Evolutionary conservation across 2,329 filamentous ascomycete genomes (phyloP).

Genomic region (Cladosporium sp.): DNA sequence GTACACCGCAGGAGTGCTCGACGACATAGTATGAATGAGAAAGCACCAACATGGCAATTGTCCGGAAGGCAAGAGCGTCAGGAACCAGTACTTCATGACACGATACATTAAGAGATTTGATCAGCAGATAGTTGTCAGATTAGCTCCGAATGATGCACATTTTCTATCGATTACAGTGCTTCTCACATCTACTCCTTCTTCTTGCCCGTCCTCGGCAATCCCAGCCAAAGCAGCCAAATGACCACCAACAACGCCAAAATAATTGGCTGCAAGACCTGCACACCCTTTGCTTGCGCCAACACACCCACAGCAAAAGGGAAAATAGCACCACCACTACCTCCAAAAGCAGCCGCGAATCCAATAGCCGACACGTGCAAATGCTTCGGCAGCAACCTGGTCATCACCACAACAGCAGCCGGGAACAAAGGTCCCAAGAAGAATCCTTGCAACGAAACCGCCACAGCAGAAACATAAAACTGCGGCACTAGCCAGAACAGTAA

Average conservation of each 20-base stretch:
- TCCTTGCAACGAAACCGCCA: conserved; percentile 68
- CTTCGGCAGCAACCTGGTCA: conserved; percentile 68
- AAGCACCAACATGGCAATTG: too few relatives aligned
- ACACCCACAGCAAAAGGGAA: conserved; percentile 65
- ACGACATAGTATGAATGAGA: too few relatives aligned
- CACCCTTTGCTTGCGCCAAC: conserved; percentile 59
- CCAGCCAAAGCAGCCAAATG: conserved; percentile 50
- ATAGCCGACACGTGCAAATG: conserved; percentile 75
- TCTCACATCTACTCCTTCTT: conserved; percentile 33
- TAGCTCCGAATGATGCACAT: too few relatives aligned
- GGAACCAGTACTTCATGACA: too few relatives aligned
- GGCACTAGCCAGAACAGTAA: conserved; percentile 80
- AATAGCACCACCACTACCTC: conserved; percentile 65
- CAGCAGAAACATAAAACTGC: conserved; percentile 66
- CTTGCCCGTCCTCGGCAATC: conserved; percentile 43
- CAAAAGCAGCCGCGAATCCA: conserved; percentile 75
- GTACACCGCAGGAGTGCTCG: too few relatives aligned
- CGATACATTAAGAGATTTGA: too few relatives aligned
- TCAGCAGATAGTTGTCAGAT: too few relatives aligned
- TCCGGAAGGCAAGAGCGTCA: too few relatives aligned
- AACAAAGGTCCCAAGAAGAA: conserved; percentile 80
- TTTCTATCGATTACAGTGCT: too few relatives aligned
- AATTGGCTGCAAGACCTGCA: conserved; percentile 58
- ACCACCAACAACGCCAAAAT: conserved; percentile 51
- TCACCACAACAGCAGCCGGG: conserved; percentile 67